phyloP scores from a whole-genome alignment of 2,329 filamentous ascomycete genomes.

The Trichoderma sp. region DNA sequence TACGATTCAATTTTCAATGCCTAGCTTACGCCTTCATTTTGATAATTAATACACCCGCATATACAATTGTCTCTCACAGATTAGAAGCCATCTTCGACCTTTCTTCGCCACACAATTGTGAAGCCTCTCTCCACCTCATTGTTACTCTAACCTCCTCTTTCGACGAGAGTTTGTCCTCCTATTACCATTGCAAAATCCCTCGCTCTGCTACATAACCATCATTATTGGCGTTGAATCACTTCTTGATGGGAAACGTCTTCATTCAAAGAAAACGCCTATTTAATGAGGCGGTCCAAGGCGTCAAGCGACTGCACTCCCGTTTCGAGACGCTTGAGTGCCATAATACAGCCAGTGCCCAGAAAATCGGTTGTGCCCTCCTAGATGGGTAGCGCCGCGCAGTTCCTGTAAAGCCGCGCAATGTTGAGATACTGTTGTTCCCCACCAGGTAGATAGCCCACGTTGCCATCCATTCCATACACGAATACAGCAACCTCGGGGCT shows the following conservation, averaged over 20 bases:
- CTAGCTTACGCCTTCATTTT: no score
- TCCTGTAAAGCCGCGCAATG: slow-evolving; percentile 62
- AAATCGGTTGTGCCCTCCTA: slow-evolving; percentile 74
- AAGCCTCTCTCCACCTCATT: slow-evolving; percentile 30
- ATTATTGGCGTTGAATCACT: slow-evolving; percentile 34
- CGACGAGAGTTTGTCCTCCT: slow-evolving; percentile 30
- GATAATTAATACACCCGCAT: no score
- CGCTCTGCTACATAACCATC: slow-evolving; percentile 36
- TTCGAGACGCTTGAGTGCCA: slow-evolving; percentile 45
- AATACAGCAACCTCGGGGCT: slow-evolving; percentile 49
- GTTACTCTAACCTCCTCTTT: slow-evolving; percentile 22
- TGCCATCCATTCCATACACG: slow-evolving; percentile 64
- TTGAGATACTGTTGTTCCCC: slow-evolving; percentile 62
- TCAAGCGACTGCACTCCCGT: slow-evolving; percentile 36
- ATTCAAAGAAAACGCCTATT: slow-evolving; percentile 24
- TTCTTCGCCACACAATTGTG: slow-evolving; percentile 35
- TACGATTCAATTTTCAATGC: neutral
- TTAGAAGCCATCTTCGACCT: neutral
- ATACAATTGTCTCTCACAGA: slow-evolving; percentile 24
- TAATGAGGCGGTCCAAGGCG: slow-evolving; percentile 43
- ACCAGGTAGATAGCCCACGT: slow-evolving; percentile 64
- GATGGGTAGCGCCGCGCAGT: slow-evolving; percentile 61
- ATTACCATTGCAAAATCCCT: slow-evolving; percentile 41
- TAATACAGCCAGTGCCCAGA: slow-evolving; percentile 51
- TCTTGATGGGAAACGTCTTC: slow-evolving; percentile 24